A percentile compares a stretch with the other conserved stretches of the same genome.
Conservation (phyloP, 108 stramenopile genomes). For the Discostella stelligeroides region DNA sequence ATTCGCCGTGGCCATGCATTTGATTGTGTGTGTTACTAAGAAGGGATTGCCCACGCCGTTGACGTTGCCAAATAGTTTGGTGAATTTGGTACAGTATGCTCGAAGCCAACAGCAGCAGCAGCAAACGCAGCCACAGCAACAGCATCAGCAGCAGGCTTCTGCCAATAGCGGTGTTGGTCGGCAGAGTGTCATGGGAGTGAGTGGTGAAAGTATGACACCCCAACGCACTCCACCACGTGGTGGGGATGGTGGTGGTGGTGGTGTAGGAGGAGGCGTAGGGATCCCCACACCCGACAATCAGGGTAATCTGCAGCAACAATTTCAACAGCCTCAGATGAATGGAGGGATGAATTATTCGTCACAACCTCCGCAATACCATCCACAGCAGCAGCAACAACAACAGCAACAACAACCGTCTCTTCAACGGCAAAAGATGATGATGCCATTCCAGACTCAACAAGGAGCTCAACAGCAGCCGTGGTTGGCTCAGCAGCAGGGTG, state of each 20-base stretch:
- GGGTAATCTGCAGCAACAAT: not conserved
- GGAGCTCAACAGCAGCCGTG: not conserved
- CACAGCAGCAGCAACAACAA: conserved; percentile 1
- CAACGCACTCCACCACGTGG: not conserved
- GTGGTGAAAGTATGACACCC: not conserved
- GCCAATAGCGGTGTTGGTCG: not conserved
- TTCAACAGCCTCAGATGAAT: conserved; percentile 7
- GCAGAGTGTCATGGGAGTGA: too few relatives aligned
- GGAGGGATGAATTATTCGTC: not conserved
- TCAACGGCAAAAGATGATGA: not conserved
- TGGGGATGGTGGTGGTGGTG: too few relatives aligned
- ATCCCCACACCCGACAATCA: too few relatives aligned
- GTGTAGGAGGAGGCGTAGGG: too few relatives aligned
- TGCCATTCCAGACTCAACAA: not conserved
- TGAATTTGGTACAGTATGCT: conserved; percentile 34
- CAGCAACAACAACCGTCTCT: not conserved
- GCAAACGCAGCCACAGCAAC: conserved; percentile 22
- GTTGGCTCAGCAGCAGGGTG: conserved; percentile 13
- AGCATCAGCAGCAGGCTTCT: conserved; percentile 7
- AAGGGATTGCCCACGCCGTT: conserved; percentile 75
- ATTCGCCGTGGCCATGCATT: conserved; percentile 95
- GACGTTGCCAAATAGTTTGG: conserved; percentile 65
- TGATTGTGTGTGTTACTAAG: conserved; percentile 93
- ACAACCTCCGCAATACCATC: not conserved
- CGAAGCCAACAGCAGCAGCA: conserved; percentile 47